These are phyloP conservation scores for Lachancea fermentati DNA, from an alignment of 805 yeast species.

Conservation along the genomic window DNA sequence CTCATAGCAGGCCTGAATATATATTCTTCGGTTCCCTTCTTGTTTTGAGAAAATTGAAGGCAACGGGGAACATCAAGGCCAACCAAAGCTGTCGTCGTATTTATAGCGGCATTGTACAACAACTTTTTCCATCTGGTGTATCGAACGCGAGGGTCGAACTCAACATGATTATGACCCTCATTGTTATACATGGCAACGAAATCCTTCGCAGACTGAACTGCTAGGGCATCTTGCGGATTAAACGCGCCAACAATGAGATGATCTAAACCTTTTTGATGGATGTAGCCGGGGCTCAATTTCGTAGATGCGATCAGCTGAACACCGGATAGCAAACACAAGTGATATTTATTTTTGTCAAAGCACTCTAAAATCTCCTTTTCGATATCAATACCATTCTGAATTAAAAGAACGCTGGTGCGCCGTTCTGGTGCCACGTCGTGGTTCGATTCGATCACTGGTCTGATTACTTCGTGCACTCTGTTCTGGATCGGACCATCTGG, in stretches of 20 bases:
- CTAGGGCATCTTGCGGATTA: conserved; percentile 32
- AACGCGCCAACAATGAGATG: conserved; percentile 48
- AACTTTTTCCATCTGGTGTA: conserved; percentile 57
- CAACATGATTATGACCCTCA: conserved; percentile 35
- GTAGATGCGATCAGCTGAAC: conserved; percentile 60
- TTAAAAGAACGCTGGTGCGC: conserved; percentile 44
- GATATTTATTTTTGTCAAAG: conserved; percentile 35
- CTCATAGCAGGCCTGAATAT: conserved; percentile 52
- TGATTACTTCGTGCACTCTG: conserved; percentile 46
- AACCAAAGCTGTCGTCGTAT: conserved; percentile 55
- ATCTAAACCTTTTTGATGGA: conserved; percentile 49
- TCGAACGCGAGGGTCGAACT: conserved; percentile 40
- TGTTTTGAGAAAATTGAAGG: conserved; percentile 37
- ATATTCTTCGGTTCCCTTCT: conserved; percentile 28
- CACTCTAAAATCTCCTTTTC: conserved; percentile 49
- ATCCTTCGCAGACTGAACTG: conserved; percentile 33
- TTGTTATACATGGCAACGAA: conserved; percentile 40
- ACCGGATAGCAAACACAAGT: conserved; percentile 45
- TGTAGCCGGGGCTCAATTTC: conserved; percentile 40
- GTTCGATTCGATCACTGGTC: conserved; percentile 42
- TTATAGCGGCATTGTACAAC: conserved; percentile 59
- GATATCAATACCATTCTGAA: conserved; percentile 65
- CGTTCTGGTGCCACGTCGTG: conserved; percentile 11
- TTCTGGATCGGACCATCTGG: conserved; percentile 49
- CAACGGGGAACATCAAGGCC: conserved; percentile 51